phyloP scores from a whole-genome alignment of 1,284 basidiomycete genomes.

The Malassezia dermatis region DNA sequence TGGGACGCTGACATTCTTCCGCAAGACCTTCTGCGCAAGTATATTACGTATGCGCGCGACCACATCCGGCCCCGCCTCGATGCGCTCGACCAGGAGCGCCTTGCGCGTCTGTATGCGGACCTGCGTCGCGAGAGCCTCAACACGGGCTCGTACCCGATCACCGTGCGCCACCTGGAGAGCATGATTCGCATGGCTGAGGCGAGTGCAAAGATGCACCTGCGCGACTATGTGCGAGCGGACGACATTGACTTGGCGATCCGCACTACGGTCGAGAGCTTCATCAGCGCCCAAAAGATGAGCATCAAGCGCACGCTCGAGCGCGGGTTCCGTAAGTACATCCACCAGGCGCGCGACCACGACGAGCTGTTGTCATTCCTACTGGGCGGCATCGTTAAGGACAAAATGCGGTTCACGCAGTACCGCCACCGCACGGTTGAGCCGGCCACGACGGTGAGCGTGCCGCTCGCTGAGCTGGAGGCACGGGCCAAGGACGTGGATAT shows the following conservation, averaged over 20 bases:
- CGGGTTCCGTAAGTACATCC: constrained; percentile 85
- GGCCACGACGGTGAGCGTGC: constrained; percentile 28
- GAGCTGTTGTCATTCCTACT: constrained; percentile 89
- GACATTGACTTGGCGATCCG: constrained; percentile 96
- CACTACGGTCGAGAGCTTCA: constrained; percentile 86
- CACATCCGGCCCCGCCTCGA: constrained; percentile 82
- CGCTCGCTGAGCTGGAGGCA: constrained; percentile 50
- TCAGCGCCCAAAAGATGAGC: constrained; percentile 91
- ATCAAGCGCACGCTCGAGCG: constrained; percentile 95
- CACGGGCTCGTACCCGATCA: constrained; percentile 95
- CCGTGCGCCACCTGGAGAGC: constrained; percentile 90
- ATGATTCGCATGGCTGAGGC: constrained; percentile 99
- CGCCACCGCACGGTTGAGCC: constrained; percentile 9
- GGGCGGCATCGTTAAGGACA: constrained; percentile 88
- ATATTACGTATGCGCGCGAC: constrained; percentile 97
- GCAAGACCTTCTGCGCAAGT: constrained; percentile 92
- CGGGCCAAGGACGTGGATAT: constrained; percentile 81
- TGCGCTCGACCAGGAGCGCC: constrained; percentile 89
- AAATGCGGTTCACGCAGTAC: constrained; percentile 59
- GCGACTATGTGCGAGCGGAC: constrained; percentile 88
- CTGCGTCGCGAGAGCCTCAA: constrained; percentile 87
- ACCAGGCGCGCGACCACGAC: constrained; percentile 82
- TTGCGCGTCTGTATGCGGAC: constrained; percentile 89
- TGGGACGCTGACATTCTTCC: constrained; percentile 76
- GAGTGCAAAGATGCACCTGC: constrained; percentile 92